phyloP scores from a whole-genome alignment of 345 rosid species.

The Isatis tinctoria region DNA sequence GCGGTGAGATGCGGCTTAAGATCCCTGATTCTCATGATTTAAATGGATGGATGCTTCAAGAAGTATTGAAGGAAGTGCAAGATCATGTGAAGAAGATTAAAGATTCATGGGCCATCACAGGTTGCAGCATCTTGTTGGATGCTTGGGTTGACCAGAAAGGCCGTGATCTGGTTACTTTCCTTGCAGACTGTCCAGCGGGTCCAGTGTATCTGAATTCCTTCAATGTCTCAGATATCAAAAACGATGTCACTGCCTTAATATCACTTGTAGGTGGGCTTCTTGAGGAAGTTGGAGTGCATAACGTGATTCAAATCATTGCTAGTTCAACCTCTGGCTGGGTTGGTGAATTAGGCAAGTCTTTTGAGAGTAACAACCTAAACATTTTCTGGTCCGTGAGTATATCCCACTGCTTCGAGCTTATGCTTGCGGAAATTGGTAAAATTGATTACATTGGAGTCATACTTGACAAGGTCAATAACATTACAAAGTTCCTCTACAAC shows the following conservation, averaged over 20 bases:
- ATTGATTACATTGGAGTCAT: conserved; percentile 21
- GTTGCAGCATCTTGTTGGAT: conserved; percentile 68
- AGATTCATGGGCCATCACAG: conserved; percentile 50
- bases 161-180: conserved; percentile 42
- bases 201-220: conserved; percentile 45
- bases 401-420: conserved; percentile 52
- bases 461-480: conserved; percentile 22
- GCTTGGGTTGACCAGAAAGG: conserved; percentile 57
- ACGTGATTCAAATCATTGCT: conserved; percentile 52
- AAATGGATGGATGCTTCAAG: conserved; percentile 40
- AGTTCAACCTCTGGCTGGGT: conserved; percentile 53
- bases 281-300: conserved; percentile 44
- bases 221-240: conserved; percentile 33
- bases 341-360: conserved; percentile 40
- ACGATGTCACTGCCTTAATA: conserved; percentile 33
- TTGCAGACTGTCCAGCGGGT: conserved; percentile 53
- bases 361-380: conserved; percentile 30
- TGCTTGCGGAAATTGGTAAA: conserved; percentile 40
- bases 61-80: conserved; percentile 36
- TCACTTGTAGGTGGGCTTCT: conserved; percentile 37
- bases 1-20: conserved; percentile 7
- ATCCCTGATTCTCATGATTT: conserved; percentile 35
- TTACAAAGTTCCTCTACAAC: conserved; percentile 29
- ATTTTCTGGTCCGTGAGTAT: conserved; percentile 57
- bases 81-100: conserved; percentile 37